Conservation (phyloP, 768 basidiomycete species). For the Clathrus columnatus region DNA sequence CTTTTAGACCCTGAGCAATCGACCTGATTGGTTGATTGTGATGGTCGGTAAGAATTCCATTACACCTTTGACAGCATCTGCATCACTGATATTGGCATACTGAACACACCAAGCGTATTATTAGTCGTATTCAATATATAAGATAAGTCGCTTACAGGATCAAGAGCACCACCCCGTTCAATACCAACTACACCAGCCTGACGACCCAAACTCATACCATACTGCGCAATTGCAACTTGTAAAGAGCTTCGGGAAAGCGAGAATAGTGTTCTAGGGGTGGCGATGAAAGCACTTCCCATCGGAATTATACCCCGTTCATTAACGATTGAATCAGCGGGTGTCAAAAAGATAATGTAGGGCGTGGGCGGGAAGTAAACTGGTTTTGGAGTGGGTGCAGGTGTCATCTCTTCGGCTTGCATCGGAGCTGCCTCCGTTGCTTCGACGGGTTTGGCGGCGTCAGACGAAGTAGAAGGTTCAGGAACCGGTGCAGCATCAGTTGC, state of each 20-base stretch:
- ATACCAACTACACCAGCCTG: constrained; percentile 3
- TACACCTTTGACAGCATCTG: not conserved
- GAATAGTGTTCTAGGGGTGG: not conserved
- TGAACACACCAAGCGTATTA: not conserved
- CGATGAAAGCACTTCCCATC: not conserved
- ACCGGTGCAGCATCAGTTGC: not conserved
- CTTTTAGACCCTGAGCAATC: not conserved
- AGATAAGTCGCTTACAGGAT: not conserved
- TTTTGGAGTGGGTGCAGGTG: not conserved
- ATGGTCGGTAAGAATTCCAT: not conserved
- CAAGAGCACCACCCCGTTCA: not conserved
- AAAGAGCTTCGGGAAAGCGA: constrained; percentile 1
- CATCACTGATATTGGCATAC: not conserved
- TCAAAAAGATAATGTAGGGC: not conserved
- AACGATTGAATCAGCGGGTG: constrained; percentile 2
- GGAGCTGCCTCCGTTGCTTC: not conserved
- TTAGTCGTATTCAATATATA: not conserved
- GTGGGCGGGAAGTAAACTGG: constrained; percentile 1
- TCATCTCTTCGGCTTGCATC: not conserved
- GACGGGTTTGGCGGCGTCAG: not conserved
- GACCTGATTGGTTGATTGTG: not conserved
- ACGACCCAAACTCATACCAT: not conserved
- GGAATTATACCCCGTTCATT: not conserved
- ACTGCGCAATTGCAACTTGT: constrained; percentile 6
- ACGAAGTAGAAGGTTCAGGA: not conserved